These are phyloP conservation scores for Neofusicoccum sp. DNA, from an alignment of 2,329 filamentous ascomycete genomes.

Conservation along the genomic window DNA sequence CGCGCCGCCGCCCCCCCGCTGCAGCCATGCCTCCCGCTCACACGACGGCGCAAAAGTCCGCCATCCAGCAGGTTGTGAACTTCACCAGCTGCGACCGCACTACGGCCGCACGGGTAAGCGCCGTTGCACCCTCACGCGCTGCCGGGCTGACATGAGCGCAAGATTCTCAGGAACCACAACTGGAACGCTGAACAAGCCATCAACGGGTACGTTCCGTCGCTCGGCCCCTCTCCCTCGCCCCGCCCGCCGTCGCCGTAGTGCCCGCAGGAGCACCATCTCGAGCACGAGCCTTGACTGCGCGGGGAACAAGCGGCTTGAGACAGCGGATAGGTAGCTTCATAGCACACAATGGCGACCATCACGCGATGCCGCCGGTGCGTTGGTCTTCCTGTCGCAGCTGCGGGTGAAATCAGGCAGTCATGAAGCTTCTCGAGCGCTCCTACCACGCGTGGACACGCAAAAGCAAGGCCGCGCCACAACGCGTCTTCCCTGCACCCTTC, in stretches of 20 bases:
- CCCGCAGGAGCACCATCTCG: not conserved
- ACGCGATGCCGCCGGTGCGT: not conserved
- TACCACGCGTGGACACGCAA: conserved; percentile 9
- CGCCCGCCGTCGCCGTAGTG: not conserved
- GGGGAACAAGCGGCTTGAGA: not conserved
- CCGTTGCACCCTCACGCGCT: not conserved
- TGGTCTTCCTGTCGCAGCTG: not conserved
- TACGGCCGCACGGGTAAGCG: conserved; percentile 39
- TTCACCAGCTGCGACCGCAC: conserved; percentile 47
- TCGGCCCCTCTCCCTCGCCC: not conserved
- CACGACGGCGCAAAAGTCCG: conserved; percentile 45
- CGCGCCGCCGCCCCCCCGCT: not conserved
- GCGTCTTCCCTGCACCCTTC: conserved; percentile 12
- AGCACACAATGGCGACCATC: not conserved
- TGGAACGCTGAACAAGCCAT: conserved; percentile 48
- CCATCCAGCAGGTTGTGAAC: conserved; percentile 44
- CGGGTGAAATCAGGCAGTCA: conserved; percentile 5
- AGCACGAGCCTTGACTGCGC: not conserved
- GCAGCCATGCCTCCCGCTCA: conserved; percentile 47
- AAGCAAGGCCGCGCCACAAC: conserved; percentile 10
- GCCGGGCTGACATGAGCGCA: conserved; percentile 16
- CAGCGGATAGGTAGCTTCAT: not conserved
- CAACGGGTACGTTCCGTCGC: conserved; percentile 43
- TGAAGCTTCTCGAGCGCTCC: conserved; percentile 8
- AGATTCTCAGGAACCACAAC: conserved; percentile 44